A percentile compares a stretch with the other conserved stretches of the same genome.
These are phyloP conservation scores for Astrocystis sublimbata DNA, from an alignment of 495 filamentous ascomycete species.

Conservation along the genomic window DNA sequence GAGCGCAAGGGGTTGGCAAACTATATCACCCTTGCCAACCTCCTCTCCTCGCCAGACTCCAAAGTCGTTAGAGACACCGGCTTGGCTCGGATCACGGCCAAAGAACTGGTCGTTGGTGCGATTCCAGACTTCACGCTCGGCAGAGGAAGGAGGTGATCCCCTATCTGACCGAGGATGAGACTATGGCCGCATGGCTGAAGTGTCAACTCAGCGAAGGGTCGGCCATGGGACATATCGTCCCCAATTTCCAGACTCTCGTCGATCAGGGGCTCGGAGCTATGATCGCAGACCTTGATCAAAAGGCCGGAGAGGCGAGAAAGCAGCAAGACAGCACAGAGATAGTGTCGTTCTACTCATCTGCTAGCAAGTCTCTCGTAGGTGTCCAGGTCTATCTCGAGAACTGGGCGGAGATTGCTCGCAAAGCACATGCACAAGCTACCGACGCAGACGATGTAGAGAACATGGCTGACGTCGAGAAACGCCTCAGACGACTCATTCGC, in stretches of 20 bases:
- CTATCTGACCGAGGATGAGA: constrained; percentile 14
- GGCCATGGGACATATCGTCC: constrained; percentile 17
- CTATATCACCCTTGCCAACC: constrained; percentile 6
- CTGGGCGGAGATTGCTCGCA: constrained; percentile 6
- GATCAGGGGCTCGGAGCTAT: constrained; percentile 5
- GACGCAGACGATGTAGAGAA: not conserved
- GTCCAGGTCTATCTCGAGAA: constrained; percentile 14
- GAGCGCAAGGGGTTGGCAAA: constrained; percentile 18
- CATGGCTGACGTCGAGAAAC: constrained; percentile 11
- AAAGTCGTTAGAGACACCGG: constrained; percentile 12
- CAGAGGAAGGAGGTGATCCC: constrained; percentile 17
- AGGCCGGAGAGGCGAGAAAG: not conserved
- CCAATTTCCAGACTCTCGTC: constrained; percentile 17
- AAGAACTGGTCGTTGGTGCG: constrained; percentile 15
- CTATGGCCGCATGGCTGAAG: constrained; percentile 13
- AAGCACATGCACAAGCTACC: not conserved
- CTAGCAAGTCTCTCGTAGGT: constrained; percentile 11
- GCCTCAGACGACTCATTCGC: constrained; percentile 1
- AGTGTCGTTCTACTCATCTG: constrained; percentile 10
- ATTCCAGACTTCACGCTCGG: constrained; percentile 18
- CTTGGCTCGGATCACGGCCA: constrained; percentile 12
- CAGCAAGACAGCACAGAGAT: not conserved
- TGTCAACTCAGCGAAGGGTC: constrained; percentile 5
- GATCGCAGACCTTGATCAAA: constrained; percentile 1
- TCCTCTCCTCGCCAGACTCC: constrained; percentile 17